Base-by-base conservation (phyloP, 139 green algal species). In the Dunaliella primolecta region DNA sequence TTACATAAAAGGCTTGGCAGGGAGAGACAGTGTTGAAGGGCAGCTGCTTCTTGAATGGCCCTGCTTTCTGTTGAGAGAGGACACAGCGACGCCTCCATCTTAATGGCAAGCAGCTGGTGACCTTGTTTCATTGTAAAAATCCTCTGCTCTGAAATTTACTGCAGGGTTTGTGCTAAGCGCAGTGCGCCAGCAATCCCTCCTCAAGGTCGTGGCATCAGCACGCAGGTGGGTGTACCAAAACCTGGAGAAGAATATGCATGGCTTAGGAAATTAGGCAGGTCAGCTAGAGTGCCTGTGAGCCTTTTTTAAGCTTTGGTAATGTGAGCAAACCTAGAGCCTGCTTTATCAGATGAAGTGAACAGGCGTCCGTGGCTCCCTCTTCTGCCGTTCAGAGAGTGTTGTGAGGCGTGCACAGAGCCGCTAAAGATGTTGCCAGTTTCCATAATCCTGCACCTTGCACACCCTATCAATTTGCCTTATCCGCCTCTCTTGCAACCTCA, bases 141-240 rank as follows among this genome's bases (percentile, higher is more conserved):
- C 21, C 29, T 31, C 15, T 77, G 71, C 71, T 11, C 30, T 30
- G 36, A 23, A 27, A 1, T 30, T 38, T 33, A 29, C 75, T 38
- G n/a, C 75, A 80, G 75, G 75, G 27, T 32, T 80, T 32, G 75
- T 30, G 11, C 30, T 80, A 33, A 32, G 27, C n/a, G 11, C 36
- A 11, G 75, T 30, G 2, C 75, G 75, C 30, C 21, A 32, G 7
- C 11, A 2, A 36, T 29, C 75, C 1, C 75, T 80, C 2, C 33
- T 38, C 2, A 80, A 80, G 75, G 29, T 80, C n/a, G 75, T 80
- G 75, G 75, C 75, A 11, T 38, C 32, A n/a, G 75, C 75, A 23
- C 29, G 75, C 75, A 80, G 75, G 75, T 80, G n/a, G n/a, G n/a
- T n/a, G n/a, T n/a, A n/a, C n/a, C n/a, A n/a, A n/a, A n/a, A n/a